These are phyloP conservation scores for Corymbia calophylla DNA, from an alignment of 441 rosid genomes.

Conservation along the genomic window DNA sequence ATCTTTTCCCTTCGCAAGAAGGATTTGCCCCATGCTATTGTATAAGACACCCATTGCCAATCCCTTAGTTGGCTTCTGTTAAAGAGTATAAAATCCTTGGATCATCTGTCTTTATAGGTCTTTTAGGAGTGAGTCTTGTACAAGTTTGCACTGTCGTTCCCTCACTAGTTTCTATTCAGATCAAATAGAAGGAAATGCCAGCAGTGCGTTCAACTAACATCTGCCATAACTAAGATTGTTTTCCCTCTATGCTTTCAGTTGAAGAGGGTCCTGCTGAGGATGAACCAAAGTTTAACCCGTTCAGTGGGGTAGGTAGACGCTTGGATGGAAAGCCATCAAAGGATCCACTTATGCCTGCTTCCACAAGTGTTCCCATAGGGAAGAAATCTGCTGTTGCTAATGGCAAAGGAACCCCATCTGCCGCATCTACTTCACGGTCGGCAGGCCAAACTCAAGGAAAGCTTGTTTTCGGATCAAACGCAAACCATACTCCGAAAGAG, in stretches of 20 bases:
- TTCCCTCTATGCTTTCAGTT: conserved; percentile 25
- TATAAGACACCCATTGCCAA: neutral
- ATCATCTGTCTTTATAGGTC: neutral
- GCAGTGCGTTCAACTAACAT: neutral
- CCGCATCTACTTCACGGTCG: conserved; percentile 38
- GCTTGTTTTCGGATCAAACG: conserved; percentile 78
- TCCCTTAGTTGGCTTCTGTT: neutral
- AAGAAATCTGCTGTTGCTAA: conserved; percentile 36
- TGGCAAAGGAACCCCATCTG: conserved; percentile 27
- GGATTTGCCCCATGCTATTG: neutral
- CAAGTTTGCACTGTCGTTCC: neutral
- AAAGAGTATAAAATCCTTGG: neutral
- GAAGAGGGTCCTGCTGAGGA: conserved; percentile 50
- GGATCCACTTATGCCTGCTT: conserved; percentile 35
- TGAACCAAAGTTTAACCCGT: conserved; percentile 75
- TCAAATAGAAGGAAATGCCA: neutral
- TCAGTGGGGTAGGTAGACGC: conserved; percentile 77
- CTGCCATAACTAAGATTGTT: neutral
- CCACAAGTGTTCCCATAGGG: conserved; percentile 31
- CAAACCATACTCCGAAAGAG: conserved; percentile 29
- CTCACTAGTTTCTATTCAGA: neutral
- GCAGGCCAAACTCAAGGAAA: conserved; percentile 74
- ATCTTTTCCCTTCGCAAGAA: neutral
- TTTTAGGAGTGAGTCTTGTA: neutral
- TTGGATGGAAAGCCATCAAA: conserved; percentile 73